Base-by-base conservation (phyloP, 179 eudicot genomes). In the Beta lomatogona region DNA sequence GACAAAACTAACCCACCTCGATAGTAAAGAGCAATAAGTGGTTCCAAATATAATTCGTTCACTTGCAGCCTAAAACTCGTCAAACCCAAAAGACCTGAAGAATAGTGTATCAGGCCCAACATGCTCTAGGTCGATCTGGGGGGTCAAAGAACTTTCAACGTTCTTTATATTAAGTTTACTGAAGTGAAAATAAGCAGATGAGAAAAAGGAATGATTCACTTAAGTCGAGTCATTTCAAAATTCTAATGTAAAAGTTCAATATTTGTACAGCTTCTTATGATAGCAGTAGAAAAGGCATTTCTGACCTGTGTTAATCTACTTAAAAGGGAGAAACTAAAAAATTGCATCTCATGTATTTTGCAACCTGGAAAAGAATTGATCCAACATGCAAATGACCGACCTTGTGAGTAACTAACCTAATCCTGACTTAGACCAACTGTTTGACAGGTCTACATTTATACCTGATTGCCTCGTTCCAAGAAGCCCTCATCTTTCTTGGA, bases 401-500 rank as follows among this genome's bases (percentile, higher is more conserved):
- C 61, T 13, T 22, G 41, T 1, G 3, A 67, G 48, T 36, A 53
- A 1, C 19, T 0, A 13, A 50, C 1, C 41, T 28, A 52, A 52
- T 10, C 76, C n/a, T 5, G 19, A 72, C n/a, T 21, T 9, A 13
- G 45, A 10, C 31, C 2, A 46, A 10, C 19, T 13, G 60, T 53
- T 53, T 12, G 15, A 53, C 21, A 54, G 44, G 11, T 55, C 44
- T 55, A 55, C 46, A 16, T 54, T 48, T 16, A 36, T 84, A 93
- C 97, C 93, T 90, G 89, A 83, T 70, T 55, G 82, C 52, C 83
- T 59, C 71, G 78, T 63, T 74, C 81, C 55, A 68, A 22, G 75
- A 73, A 86, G 50, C 63, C 61, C 52, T 67, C 84, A 58, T 63
- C 75, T 63, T 79, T 83, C n/a, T 83, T 81, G 25, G 85, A 60